These are phyloP conservation scores for Pittosporum tobira DNA, from an alignment of 129 eudicot species.

Conservation along the genomic window DNA sequence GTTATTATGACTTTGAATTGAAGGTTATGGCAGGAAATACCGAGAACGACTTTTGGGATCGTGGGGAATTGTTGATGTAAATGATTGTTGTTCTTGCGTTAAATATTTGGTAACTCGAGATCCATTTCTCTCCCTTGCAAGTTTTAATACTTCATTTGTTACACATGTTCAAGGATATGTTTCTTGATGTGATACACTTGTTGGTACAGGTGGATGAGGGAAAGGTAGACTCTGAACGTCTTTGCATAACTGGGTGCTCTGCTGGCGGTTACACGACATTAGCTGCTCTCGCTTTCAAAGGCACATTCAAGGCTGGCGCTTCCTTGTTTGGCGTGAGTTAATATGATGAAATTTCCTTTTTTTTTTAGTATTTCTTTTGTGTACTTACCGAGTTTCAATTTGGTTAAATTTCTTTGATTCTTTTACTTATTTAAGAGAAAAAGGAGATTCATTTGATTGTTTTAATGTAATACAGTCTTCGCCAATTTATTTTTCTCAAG, in stretches of 20 bases:
- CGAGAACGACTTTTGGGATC: conserved; percentile 38
- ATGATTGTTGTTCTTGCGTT: conserved; percentile 40
- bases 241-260: conserved; percentile 47
- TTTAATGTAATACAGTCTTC: too few relatives aligned
- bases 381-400: too few relatives aligned
- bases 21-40: conserved; percentile 50
- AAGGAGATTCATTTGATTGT: too few relatives aligned
- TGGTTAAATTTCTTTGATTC: too few relatives aligned
- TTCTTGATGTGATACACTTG: not conserved
- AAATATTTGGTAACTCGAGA: conserved; percentile 24
- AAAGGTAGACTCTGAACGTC: conserved; percentile 32
- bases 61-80: conserved; percentile 45
- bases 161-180: not conserved
- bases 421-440: too few relatives aligned
- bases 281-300: conserved; percentile 38
- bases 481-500: too few relatives aligned
- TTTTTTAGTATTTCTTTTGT: too few relatives aligned
- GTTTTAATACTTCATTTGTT: not conserved
- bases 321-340: conserved; percentile 42
- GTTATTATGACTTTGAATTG: conserved; percentile 8
- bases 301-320: conserved; percentile 45
- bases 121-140: not conserved
- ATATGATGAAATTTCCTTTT: too few relatives aligned
- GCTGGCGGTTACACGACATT: conserved; percentile 53
- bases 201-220: conserved; percentile 30